Base-by-base conservation (phyloP, 257 asterid species). In the Solanum ossicruentum region DNA sequence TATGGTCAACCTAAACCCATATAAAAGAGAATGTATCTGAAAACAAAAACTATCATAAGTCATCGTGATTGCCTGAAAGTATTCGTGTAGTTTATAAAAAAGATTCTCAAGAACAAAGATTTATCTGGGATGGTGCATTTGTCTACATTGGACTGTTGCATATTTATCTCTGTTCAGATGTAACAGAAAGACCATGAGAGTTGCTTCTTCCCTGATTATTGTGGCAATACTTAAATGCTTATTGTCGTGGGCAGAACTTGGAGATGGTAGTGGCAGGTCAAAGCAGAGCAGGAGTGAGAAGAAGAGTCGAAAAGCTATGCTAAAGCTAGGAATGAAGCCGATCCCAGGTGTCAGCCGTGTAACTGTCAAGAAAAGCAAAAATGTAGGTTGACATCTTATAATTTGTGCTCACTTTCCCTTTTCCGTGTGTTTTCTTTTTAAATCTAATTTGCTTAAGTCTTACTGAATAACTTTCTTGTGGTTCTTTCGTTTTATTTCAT, bases 261-360 rank as follows among this genome's bases (percentile, higher is more conserved):
- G 90, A 55, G 93, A 91, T 86, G 93, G 89, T 65, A 86, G 89
- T 85, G 93, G 93, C n/a, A 88, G 91, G 88, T 88, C 91, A 39
- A 93, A 93, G 87, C 94, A 93, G 89, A 93, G 94, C 86, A 90
- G 93, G 86, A 91, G 94, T 82, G 93, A 93, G 89, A 93, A 90
- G 88, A 93, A 93, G 86, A 93, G 94, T 56, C 91, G 94, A 52
- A 93, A 93, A 91, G 96, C 96, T 47, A 89, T 93, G 96, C 86
- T 89, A 20, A 93, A 93, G 88, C 92, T 93, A 61, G 96, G 96
- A 88, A 91, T 93, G 96, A 93, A 91, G 88, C 88, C 94, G 67
- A 89, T 93, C 82, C 86, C 88, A 18, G 94, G 90, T 11, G 94
- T 92, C 88, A 92, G 94, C 88, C 89, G 96, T 41, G 96, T 92